Conservation (phyloP, 495 filamentous ascomycete genomes). For the Stereocaulon alpinum region DNA sequence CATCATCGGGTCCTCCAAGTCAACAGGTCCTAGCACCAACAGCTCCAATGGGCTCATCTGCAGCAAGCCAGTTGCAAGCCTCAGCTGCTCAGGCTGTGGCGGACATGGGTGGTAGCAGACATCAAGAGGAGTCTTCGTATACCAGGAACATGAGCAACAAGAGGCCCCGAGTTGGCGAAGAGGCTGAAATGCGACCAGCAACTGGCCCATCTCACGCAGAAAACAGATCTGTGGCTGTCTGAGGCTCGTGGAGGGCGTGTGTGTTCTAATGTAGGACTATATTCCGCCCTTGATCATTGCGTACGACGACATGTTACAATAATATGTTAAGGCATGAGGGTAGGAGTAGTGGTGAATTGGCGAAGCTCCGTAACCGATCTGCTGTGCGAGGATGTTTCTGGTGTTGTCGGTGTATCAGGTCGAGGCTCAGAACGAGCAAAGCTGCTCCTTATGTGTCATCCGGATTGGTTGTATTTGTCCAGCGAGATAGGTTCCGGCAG, state of each 20-base stretch:
- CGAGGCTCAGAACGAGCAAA: neutral
- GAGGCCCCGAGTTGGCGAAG: slow-evolving; percentile 13
- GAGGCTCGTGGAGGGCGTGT: neutral
- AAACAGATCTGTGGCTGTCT: neutral
- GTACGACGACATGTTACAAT: slow-evolving; percentile 3
- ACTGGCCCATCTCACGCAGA: slow-evolving; percentile 9
- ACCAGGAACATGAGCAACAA: slow-evolving; percentile 7
- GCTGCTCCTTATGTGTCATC: neutral
- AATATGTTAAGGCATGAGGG: neutral
- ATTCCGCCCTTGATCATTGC: neutral
- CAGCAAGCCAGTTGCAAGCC: slow-evolving; percentile 30
- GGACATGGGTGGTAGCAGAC: slow-evolving; percentile 25
- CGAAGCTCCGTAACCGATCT: neutral
- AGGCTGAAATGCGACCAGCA: slow-evolving; percentile 8
- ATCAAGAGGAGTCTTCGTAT: slow-evolving; percentile 23
- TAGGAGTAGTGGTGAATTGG: neutral
- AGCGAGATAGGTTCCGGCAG: neutral
- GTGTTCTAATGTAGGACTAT: neutral
- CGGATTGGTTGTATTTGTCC: neutral
- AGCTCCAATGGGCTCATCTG: slow-evolving; percentile 29
- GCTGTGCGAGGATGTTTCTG: neutral
- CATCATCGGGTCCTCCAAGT: slow-evolving; percentile 19
- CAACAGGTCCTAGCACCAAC: slow-evolving; percentile 24
- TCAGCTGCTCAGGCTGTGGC: slow-evolving; percentile 31
- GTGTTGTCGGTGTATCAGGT: neutral